Evolutionary conservation across 257 asterid genomes (phyloP).

Genomic region (Solanum phureja): DNA sequence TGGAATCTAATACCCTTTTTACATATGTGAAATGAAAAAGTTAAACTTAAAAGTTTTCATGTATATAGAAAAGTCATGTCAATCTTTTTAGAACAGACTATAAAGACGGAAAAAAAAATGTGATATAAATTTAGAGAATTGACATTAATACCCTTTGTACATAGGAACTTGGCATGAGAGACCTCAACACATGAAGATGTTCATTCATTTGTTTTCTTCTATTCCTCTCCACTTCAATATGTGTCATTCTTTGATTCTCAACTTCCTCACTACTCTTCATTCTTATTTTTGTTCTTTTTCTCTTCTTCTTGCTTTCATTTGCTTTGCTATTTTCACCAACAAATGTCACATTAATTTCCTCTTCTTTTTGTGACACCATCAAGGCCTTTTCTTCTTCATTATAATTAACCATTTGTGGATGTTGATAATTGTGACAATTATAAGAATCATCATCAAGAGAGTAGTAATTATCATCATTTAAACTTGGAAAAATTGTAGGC

Average conservation of each 20-base stretch:
- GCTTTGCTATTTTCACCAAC: constrained; percentile 26
- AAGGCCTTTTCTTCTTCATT: constrained; percentile 27
- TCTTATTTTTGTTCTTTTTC: constrained; percentile 68
- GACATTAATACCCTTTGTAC: constrained; percentile 47
- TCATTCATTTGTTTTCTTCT: constrained; percentile 95
- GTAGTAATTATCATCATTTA: constrained; percentile 18
- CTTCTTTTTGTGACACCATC: constrained; percentile 28
- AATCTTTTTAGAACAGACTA: not conserved
- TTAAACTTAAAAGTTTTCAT: not conserved
- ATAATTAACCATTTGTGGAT: constrained; percentile 85
- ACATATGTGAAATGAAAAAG: too few species aligned
- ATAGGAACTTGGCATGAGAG: constrained; percentile 97
- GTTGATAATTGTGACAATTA: not conserved
- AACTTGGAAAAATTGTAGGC: constrained; percentile 19
- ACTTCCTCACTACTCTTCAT: constrained; percentile 78
- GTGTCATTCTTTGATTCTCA: constrained; percentile 96
- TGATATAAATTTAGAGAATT: not conserved
- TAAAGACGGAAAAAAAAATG: not conserved
- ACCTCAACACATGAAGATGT: constrained; percentile 77
- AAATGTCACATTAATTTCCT: constrained; percentile 15
- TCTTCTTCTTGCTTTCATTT: constrained; percentile 38
- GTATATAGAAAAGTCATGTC: not conserved
- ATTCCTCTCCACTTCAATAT: constrained; percentile 87
- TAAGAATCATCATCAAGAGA: not conserved
- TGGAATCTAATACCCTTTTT: constrained; percentile 11